phyloP scores from a whole-genome alignment of 768 basidiomycete genomes.

The Boletus edulis region DNA sequence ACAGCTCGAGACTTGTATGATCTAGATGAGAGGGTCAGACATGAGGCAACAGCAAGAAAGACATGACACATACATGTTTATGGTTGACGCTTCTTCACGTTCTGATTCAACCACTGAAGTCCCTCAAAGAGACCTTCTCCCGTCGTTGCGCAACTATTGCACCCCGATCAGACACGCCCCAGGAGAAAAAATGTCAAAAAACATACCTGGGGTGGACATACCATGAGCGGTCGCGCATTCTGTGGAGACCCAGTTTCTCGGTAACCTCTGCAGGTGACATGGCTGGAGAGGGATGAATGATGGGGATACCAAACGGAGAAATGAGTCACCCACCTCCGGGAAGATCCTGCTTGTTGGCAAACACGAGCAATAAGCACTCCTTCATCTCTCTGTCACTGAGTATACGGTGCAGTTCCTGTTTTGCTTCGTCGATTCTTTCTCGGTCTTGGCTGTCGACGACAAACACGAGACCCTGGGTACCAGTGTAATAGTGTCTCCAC shows the following conservation, averaged over 20 bases:
- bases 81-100: constrained; percentile 90
- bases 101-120: constrained; percentile 95
- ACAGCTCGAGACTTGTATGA: constrained; percentile 16
- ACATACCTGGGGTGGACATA: constrained; percentile 96
- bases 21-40: constrained; percentile 15
- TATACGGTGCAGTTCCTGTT: constrained; percentile 93
- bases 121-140: constrained; percentile 98
- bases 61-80: constrained; percentile 35
- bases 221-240: constrained; percentile 97
- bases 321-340: constrained; percentile 71
- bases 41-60: constrained; percentile 16
- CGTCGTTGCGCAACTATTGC: constrained; percentile 83
- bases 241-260: constrained; percentile 91
- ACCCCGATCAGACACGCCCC: not conserved
- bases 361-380: constrained; percentile 95
- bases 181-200: not conserved
- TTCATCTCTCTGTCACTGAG: constrained; percentile 97
- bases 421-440: constrained; percentile 94
- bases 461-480: constrained; percentile 97
- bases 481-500: constrained; percentile 99
- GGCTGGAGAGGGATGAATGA: constrained; percentile 39
- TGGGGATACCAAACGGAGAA: not conserved
- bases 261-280: constrained; percentile 99
- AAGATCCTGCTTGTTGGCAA: constrained; percentile 98
- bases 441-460: constrained; percentile 97